Base-by-base conservation (phyloP, 2,329 filamentous ascomycete species). In the Fulvia fulva region DNA sequence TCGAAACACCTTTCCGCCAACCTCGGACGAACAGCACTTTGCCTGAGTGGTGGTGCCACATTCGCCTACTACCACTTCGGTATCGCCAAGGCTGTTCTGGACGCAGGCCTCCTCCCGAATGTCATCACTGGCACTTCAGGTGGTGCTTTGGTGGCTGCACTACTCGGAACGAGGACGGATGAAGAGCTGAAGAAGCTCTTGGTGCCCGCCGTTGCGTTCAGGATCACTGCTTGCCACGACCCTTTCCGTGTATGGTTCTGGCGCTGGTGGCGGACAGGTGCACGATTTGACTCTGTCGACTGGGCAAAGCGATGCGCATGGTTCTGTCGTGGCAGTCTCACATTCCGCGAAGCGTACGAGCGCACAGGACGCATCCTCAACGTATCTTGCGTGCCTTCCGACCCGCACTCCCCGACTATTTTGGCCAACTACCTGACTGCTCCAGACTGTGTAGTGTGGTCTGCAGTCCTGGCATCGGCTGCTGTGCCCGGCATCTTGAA, bases 51-150 rank as follows among this genome's bases (percentile, higher is more conserved):
- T 1, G 94, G 94, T 0, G 94, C 93, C 3, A 90, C 89, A 0
- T 97, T 99, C 75, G 91, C 94, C 5, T 97, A 96, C 73, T 97
- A 97, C 72, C 94, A 99, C 73, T 91, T 97, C 63, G 94, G 94
- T 11, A 90, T 99, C 9, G 84, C 94, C 51, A 93, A 91, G 72
- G 93, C 92, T 8, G 81, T 97, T 4, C 79, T 97, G 5, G 94
- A 97, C 68, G 89, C 91, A 12, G 84, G 89, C 58, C 80, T 96
- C 1, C 78, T 99, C 0, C 94, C 94, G 0, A 89, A 95, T 63
- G 93, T 99, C 65, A 96, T 99, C 64, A 97, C 94, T 0, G 94
- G 94, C 11, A 99, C 94, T 2, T 97, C 92, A 61, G 94, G 94
- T 5, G 94, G 94, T 53, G 94, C 94, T 12, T 79, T 99, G 7